Percentiles rank a stretch among this genome's conserved stretches.
Evolutionary conservation across 2,329 filamentous ascomycete species (phyloP).

Genomic region (Xylariaceae sp.): DNA sequence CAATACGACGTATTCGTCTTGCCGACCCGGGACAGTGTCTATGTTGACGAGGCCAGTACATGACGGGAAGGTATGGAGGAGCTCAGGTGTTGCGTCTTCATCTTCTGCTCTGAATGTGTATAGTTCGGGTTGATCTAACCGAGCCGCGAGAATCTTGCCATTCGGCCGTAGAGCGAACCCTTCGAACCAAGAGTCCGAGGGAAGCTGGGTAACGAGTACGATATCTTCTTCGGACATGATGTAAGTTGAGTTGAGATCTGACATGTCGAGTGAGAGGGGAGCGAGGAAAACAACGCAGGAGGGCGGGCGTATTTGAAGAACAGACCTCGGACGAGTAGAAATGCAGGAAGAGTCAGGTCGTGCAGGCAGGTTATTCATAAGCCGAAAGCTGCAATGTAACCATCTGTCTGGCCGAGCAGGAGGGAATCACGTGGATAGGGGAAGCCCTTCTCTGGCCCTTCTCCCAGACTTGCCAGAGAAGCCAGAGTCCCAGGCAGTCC

Average conservation of each 20-base stretch:
- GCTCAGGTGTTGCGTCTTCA: constrained; percentile 17
- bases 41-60: constrained; percentile 24
- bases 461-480: no score
- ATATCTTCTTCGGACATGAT: constrained; percentile 25
- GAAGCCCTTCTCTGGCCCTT: no score
- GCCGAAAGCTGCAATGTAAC: no score
- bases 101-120: constrained; percentile 26
- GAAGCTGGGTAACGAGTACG: constrained; percentile 26
- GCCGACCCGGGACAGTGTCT: constrained; percentile 17
- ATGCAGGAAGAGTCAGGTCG: no score
- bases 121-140: constrained; percentile 26
- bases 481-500: no score
- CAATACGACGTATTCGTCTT: constrained; percentile 25
- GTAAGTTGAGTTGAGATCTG: not conserved
- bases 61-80: constrained; percentile 22
- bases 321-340: no score
- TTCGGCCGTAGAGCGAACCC: constrained; percentile 26
- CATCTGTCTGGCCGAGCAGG: no score
- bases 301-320: no score
- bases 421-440: no score
- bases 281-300: not conserved
- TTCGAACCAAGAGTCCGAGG: constrained; percentile 29
- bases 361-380: no score
- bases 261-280: not conserved
- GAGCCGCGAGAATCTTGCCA: constrained; percentile 24